Conservation (phyloP, 2,329 filamentous ascomycete genomes). For the Microdochium nivale region DNA sequence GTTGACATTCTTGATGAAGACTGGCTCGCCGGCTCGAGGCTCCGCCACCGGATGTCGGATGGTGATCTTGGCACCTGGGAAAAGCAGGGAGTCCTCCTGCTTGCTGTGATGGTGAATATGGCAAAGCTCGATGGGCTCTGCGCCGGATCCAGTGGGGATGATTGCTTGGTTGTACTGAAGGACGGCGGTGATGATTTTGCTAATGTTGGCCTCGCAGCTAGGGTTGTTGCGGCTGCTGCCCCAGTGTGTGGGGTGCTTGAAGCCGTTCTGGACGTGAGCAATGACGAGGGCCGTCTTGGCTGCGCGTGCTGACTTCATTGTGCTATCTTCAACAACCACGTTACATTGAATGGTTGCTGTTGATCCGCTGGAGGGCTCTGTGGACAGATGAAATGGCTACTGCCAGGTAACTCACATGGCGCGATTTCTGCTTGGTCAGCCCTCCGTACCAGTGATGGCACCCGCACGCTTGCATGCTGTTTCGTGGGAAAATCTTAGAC, state of each 20-base stretch:
- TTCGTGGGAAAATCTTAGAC: no score
- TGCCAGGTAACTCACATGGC: no score
- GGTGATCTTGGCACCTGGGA: constrained; percentile 19
- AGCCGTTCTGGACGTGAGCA: constrained; percentile 36
- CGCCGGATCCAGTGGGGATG: constrained; percentile 3
- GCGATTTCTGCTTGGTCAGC: no score
- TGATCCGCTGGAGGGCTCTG: no score
- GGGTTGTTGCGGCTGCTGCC: constrained; percentile 33
- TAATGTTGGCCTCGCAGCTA: constrained; percentile 30
- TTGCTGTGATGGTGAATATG: constrained; percentile 36
- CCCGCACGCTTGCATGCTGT: no score
- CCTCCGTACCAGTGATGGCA: no score
- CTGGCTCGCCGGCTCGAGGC: constrained; percentile 22
- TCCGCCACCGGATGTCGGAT: not conserved
- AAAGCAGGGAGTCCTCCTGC: constrained; percentile 22
- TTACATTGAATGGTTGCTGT: no score
- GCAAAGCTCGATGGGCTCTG: constrained; percentile 22
- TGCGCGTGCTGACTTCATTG: constrained; percentile 9
- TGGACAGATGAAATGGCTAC: no score
- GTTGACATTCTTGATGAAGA: constrained; percentile 35
- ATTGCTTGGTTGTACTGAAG: constrained; percentile 9
- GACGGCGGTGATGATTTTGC: constrained; percentile 23
- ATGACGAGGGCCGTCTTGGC: constrained; percentile 32
- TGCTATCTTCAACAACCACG: no score
- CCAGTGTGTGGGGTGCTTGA: constrained; percentile 28